Conservation (phyloP, 352 stramenopile species). For the Elongisporangium prolatum region DNA sequence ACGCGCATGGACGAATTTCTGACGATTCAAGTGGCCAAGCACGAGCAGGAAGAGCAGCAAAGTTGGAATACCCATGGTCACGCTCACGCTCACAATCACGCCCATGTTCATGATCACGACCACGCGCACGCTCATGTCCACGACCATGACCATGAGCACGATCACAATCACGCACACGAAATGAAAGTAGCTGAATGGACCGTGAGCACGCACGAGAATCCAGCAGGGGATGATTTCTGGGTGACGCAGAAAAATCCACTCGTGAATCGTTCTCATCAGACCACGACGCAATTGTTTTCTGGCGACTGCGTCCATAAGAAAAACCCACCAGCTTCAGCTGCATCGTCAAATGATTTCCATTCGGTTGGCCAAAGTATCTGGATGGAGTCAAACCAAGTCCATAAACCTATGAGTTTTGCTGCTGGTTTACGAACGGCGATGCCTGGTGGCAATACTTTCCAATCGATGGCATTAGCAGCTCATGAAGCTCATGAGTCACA, state of each 20-base stretch:
- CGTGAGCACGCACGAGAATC: conserved; percentile 68
- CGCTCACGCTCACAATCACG: conserved; percentile 9
- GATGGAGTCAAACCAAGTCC: not conserved
- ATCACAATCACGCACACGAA: conserved; percentile 14
- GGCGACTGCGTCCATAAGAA: not conserved
- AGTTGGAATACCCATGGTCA: conserved; percentile 11
- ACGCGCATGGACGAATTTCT: conserved; percentile 45
- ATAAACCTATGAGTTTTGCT: not conserved
- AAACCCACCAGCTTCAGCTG: not conserved
- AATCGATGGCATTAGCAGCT: not conserved
- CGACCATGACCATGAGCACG: conserved; percentile 10
- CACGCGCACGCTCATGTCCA: conserved; percentile 7
- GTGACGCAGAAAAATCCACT: not conserved
- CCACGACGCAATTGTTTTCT: not conserved
- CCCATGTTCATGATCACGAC: conserved; percentile 14
- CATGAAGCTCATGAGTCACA: not conserved
- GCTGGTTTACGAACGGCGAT: not conserved
- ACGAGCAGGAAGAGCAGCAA: conserved; percentile 9
- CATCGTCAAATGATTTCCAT: not conserved
- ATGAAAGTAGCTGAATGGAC: conserved; percentile 10
- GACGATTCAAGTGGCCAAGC: conserved; percentile 59
- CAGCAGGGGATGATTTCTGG: conserved; percentile 44
- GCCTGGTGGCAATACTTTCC: not conserved
- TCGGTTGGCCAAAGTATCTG: not conserved
- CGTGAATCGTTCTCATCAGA: not conserved